Evolutionary conservation across 106 monocot species (phyloP).

Genomic region (Iris macrosiphon): DNA sequence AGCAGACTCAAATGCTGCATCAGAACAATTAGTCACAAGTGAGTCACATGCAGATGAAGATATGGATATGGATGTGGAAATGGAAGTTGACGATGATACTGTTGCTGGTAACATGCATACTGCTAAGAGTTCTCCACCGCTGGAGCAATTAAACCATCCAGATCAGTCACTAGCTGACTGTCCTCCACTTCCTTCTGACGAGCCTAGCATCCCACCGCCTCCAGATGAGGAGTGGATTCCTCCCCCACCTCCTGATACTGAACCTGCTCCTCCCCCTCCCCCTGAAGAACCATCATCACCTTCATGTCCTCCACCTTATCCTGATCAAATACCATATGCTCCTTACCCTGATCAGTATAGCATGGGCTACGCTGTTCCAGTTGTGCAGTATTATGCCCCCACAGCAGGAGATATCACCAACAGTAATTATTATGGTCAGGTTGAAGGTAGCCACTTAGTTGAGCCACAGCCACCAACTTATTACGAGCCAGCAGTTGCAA

Average conservation of each 20-base stretch:
- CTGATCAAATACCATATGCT: slow-evolving; percentile 21
- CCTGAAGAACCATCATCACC: slow-evolving; percentile 45
- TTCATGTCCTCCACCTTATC: slow-evolving; percentile 19
- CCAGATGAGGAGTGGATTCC: slow-evolving; percentile 87
- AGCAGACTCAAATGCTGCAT: neutral
- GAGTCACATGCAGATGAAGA: slow-evolving; percentile 32
- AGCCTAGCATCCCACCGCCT: slow-evolving; percentile 40
- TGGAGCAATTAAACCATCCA: slow-evolving; percentile 6
- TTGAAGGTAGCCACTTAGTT: slow-evolving; percentile 26
- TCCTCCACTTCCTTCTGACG: slow-evolving; percentile 27
- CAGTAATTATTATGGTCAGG: slow-evolving; percentile 38
- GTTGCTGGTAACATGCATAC: neutral
- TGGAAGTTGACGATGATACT: slow-evolving; percentile 93
- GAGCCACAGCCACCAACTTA: slow-evolving; percentile 27
- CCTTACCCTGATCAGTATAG: slow-evolving; percentile 54
- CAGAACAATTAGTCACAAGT: slow-evolving; percentile 2
- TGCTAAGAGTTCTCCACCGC: neutral
- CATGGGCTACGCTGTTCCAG: slow-evolving; percentile 32
- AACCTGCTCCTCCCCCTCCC: slow-evolving; percentile 68
- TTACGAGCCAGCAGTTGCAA: slow-evolving; percentile 33
- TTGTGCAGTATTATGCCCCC: slow-evolving; percentile 52
- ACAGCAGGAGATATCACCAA: slow-evolving; percentile 23
- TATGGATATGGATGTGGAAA: slow-evolving; percentile 95
- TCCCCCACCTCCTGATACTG: slow-evolving; percentile 76
- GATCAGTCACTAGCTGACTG: slow-evolving; percentile 1